Percentiles rank a stretch among this genome's conserved stretches.
phyloP scores from a whole-genome alignment of 2,329 filamentous ascomycete genomes.

The Lojkania enalia region DNA sequence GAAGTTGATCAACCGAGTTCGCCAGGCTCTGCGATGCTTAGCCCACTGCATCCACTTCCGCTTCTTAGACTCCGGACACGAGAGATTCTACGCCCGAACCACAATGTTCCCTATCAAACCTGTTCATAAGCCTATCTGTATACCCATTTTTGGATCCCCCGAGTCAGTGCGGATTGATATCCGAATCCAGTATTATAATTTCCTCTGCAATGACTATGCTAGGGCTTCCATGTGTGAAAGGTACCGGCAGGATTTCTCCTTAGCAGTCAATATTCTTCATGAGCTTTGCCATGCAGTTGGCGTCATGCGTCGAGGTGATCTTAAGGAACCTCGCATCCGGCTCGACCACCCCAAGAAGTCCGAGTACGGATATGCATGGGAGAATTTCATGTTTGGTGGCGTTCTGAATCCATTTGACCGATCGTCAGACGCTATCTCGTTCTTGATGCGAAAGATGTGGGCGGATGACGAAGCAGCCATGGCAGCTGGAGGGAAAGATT shows the following conservation, averaged over 20 bases:
- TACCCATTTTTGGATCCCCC: slow-evolving; percentile 18
- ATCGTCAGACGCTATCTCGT: slow-evolving; percentile 17
- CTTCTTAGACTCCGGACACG: slow-evolving; percentile 17
- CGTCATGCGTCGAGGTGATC: slow-evolving; percentile 33
- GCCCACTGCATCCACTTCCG: slow-evolving; percentile 27
- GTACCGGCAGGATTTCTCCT: slow-evolving; percentile 41
- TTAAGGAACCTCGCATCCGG: slow-evolving; percentile 31
- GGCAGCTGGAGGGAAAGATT: slow-evolving; percentile 31
- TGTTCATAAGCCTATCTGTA: slow-evolving; percentile 15
- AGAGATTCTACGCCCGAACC: slow-evolving; percentile 28
- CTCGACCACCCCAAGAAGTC: slow-evolving; percentile 25
- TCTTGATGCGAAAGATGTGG: slow-evolving; percentile 38
- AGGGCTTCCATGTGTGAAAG: slow-evolving; percentile 28
- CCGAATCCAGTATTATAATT: slow-evolving; percentile 21
- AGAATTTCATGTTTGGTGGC: slow-evolving; percentile 41
- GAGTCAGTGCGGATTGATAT: slow-evolving; percentile 28
- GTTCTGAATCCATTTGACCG: slow-evolving; percentile 37
- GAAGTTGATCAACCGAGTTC: slow-evolving; percentile 21
- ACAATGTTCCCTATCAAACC: slow-evolving; percentile 7
- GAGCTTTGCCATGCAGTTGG: slow-evolving; percentile 42
- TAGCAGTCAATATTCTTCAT: slow-evolving; percentile 37
- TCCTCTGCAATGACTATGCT: slow-evolving; percentile 26
- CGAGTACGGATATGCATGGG: slow-evolving; percentile 43
- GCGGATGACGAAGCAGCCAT: slow-evolving; percentile 15
- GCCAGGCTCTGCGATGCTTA: slow-evolving; percentile 31